Percentiles rank a stretch among this genome's conserved stretches.
phyloP scores from a whole-genome alignment of 106 monocot genomes.

The Phalaenopsis equestris region DNA sequence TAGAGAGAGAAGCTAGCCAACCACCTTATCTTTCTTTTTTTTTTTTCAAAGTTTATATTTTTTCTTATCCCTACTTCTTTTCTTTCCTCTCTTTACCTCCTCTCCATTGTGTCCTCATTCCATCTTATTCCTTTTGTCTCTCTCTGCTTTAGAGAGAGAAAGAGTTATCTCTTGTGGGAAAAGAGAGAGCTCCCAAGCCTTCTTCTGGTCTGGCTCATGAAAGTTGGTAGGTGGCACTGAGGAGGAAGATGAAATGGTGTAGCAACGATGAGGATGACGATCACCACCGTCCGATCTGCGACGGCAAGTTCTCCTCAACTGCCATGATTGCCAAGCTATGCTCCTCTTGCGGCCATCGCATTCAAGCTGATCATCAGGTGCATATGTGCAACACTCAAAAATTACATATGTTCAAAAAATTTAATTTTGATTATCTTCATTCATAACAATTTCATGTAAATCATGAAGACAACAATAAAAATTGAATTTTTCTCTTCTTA shows the following conservation, averaged over 20 bases:
- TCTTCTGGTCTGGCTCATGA: too few species aligned
- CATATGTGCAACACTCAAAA: background rate
- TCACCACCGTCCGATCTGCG: background rate
- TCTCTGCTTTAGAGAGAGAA: background rate
- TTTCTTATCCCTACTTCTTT: conserved; percentile 10
- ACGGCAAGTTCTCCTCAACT: conserved; percentile 5
- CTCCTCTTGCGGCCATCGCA: conserved; percentile 52
- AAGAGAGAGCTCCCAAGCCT: too few species aligned
- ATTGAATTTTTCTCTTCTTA: too few species aligned
- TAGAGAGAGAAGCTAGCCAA: too few species aligned
- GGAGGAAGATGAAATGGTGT: conserved; percentile 47
- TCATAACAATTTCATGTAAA: too few species aligned
- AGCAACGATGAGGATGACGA: conserved; percentile 14
- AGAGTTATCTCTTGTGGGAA: too few species aligned
- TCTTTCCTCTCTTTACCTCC: conserved; percentile 7
- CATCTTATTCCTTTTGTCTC: conserved; percentile 3
- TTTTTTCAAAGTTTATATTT: too few species aligned
- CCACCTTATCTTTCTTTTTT: too few species aligned
- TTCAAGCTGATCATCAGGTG: conserved; percentile 35
- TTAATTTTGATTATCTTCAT: too few species aligned
- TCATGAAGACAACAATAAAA: too few species aligned
- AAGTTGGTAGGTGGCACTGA: background rate
- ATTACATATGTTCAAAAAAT: background rate
- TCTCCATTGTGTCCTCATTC: conserved; percentile 4
- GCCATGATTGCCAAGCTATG: conserved; percentile 23